These are phyloP conservation scores for Neurospora pannonica DNA, from an alignment of 495 filamentous ascomycete genomes.

Conservation along the genomic window DNA sequence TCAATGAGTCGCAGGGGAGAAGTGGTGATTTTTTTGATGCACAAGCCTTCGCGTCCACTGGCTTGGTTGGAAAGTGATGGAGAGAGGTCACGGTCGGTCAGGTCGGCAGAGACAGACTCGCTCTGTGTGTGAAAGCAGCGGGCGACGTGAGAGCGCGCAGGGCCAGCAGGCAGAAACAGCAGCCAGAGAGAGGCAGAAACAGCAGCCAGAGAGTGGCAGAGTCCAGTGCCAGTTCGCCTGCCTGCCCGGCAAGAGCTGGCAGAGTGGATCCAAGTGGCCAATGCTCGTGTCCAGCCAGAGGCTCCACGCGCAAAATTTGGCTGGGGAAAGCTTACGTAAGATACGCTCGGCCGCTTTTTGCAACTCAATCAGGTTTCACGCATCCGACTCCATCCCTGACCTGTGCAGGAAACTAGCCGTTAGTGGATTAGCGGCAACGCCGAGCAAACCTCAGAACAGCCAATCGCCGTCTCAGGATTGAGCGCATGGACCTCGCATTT, in stretches of 20 bases:
- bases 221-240: not conserved
- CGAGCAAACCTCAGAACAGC: not conserved
- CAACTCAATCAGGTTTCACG: not conserved
- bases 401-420: not conserved
- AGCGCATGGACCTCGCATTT: not conserved
- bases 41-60: slow-evolving; percentile 29
- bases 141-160: not conserved
- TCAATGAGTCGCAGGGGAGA: slow-evolving; percentile 42
- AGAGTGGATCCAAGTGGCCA: not conserved
- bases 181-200: not conserved
- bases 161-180: not conserved
- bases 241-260: not conserved
- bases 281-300: not conserved
- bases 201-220: not conserved
- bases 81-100: slow-evolving; percentile 37
- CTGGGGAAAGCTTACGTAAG: not conserved
- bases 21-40: slow-evolving; percentile 48
- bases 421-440: not conserved
- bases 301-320: not conserved
- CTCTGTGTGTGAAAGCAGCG: not conserved
- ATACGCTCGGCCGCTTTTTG: not conserved
- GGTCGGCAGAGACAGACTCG: not conserved
- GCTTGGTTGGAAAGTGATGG: slow-evolving; percentile 29
- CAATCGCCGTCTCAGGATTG: not conserved
- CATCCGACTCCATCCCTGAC: not conserved